Evolutionary conservation across 164 flowering plant species (phyloP), one percentile per base, ranked within the genome.

Genomic region (Vitis labrusca): DNA sequence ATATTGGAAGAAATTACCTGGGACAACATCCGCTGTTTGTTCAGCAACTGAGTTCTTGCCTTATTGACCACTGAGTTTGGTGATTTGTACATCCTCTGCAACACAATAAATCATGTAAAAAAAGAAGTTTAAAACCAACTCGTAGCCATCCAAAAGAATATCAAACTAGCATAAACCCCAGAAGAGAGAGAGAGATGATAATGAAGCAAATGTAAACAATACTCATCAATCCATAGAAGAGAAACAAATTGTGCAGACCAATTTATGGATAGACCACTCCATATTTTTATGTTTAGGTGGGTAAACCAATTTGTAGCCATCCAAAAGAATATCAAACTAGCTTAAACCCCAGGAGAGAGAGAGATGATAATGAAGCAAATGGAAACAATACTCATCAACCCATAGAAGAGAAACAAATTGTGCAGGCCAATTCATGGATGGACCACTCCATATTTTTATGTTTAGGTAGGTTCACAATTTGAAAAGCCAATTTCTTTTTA

Each of bases 21-120:
- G 15, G 84, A 64, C 11, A 79, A 52, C 81, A 81, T 74, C 54
- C 93, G 82, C 79, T 86, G 87, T 78, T 85, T 86, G 74, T 89
- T 89, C 56, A 81, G 70, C 0, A 70, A 67, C 50, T 81, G 87
- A 2, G 91, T 85, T 71, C 93, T 78, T 9, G 89, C 89, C 71
- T 89, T 89, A 77, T 73, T 84, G 29, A 75, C 50, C 9, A 56
- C 82, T 10, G 92, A 85, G 48, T 85, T 85, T 50, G 88, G 87
- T 0, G 88, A 86, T 69, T 70, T 80, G 51, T 11, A 82, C 83
- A 82, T 61, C 72, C 83, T 85, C 93, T 89, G 89, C 19, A 66
- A n/a, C 5, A 23, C 7, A 16, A 13, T 16, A 55, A 49, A 57
- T 8, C 10, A 55, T 57, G 60, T 16, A n/a, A 57, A 55, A 55